Evolutionary conservation across 2,329 filamentous ascomycete genomes (phyloP).

Genomic region (Cladosporium halotolerans): DNA sequence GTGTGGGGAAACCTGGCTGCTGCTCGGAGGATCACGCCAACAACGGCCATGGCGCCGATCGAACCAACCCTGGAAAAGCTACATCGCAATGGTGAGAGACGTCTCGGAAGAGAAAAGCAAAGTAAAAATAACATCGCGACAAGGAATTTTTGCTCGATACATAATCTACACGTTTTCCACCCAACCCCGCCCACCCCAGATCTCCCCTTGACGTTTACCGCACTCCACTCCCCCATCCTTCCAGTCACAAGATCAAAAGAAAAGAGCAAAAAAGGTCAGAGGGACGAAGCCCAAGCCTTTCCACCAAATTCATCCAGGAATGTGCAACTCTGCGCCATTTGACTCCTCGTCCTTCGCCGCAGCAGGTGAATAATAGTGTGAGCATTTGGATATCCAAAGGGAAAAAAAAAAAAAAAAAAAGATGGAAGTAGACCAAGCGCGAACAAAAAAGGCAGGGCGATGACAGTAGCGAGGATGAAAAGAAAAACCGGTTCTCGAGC

Average conservation of each 20-base stretch:
- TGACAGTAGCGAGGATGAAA: not conserved
- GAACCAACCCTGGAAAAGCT: not conserved
- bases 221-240: too few relatives aligned
- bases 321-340: too few relatives aligned
- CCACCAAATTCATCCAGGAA: too few relatives aligned
- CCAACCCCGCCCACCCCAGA: not conserved
- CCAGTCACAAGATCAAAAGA: too few relatives aligned
- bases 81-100: not conserved
- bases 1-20: too few relatives aligned
- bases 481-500: not conserved
- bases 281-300: too few relatives aligned
- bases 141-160: slow-evolving; percentile 9
- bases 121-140: not conserved
- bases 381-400: slow-evolving; percentile 10
- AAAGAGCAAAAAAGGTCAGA: too few relatives aligned
- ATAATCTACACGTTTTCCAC: slow-evolving; percentile 8
- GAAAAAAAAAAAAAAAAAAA: not conserved
- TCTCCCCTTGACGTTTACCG: too few relatives aligned
- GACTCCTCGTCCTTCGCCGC: too few relatives aligned
- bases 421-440: not conserved
- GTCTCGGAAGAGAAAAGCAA: too few relatives aligned
- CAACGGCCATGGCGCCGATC: too few relatives aligned
- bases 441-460: not conserved
- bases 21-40: too few relatives aligned
- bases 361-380: not conserved